Evolutionary conservation across 176 grass and related monocot genomes (phyloP).

Genomic region (Bothriochloa decipiens): DNA sequence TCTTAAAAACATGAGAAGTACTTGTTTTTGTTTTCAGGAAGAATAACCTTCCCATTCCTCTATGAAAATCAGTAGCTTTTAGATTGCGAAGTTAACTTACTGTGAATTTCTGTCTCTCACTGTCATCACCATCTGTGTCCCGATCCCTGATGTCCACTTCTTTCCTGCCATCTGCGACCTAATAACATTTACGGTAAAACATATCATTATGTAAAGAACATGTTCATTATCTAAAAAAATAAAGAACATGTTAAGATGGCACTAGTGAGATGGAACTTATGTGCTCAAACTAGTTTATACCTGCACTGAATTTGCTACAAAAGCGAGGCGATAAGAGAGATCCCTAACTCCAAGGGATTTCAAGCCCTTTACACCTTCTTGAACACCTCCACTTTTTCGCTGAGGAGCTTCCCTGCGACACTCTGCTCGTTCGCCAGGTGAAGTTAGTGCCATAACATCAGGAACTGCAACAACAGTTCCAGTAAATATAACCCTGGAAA

Average conservation of each 20-base stretch:
- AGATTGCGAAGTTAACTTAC: slow-evolving; percentile 53
- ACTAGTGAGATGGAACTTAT: background rate
- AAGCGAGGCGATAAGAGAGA: slow-evolving; percentile 92
- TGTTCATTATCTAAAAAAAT: too few species aligned
- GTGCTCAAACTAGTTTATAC: slow-evolving; percentile 47
- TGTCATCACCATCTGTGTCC: slow-evolving; percentile 80
- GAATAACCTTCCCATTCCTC: background rate
- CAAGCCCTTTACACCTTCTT: slow-evolving; percentile 91
- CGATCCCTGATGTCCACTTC: slow-evolving; percentile 77
- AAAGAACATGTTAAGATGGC: background rate
- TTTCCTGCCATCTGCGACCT: slow-evolving; percentile 89
- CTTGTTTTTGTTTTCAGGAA: background rate
- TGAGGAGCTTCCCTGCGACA: slow-evolving; percentile 87
- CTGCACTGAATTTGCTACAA: slow-evolving; percentile 94
- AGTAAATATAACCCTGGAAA: slow-evolving; percentile 80
- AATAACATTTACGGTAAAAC: too few species aligned
- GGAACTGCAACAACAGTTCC: slow-evolving; percentile 90
- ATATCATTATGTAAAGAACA: too few species aligned
- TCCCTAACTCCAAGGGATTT: slow-evolving; percentile 90
- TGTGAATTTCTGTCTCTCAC: slow-evolving; percentile 72
- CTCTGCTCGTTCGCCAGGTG: slow-evolving; percentile 96
- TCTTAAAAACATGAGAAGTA: background rate
- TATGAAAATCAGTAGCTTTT: background rate
- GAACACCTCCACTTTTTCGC: slow-evolving; percentile 69
- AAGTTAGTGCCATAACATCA: slow-evolving; percentile 97